Evolutionary conservation across 805 yeast genomes (phyloP).

Genomic region (Metahyphopichia silvanorum): DNA sequence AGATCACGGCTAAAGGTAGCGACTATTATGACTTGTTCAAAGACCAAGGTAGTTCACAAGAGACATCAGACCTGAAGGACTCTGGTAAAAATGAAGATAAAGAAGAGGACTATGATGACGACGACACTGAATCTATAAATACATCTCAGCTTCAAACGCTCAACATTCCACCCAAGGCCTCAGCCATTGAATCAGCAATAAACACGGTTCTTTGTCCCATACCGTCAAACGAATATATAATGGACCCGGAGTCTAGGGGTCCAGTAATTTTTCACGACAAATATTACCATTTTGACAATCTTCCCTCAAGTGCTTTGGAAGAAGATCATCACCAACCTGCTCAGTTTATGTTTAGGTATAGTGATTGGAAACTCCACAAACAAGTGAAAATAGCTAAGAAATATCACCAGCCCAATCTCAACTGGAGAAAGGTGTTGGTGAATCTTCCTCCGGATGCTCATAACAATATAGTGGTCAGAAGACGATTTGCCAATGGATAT

Average conservation of each 20-base stretch:
- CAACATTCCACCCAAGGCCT: constrained; percentile 44
- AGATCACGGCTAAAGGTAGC: constrained; percentile 19
- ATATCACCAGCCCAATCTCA: constrained; percentile 33
- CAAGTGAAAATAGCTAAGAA: constrained; percentile 41
- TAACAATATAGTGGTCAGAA: constrained; percentile 41
- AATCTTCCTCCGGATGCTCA: constrained; percentile 46
- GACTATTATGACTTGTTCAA: constrained; percentile 8
- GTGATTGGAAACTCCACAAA: constrained; percentile 33
- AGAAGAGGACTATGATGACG: constrained; percentile 5
- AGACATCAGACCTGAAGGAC: constrained; percentile 6
- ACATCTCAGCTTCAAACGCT: constrained; percentile 17
- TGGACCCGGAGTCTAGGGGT: constrained; percentile 30
- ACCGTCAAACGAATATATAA: constrained; percentile 31
- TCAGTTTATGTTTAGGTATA: constrained; percentile 20
- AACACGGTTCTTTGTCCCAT: constrained; percentile 36
- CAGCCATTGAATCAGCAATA: constrained; percentile 41
- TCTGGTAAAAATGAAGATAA: constrained; percentile 8
- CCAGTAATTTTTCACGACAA: constrained; percentile 42
- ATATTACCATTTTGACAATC: constrained; percentile 29
- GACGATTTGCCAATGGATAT: constrained; percentile 42
- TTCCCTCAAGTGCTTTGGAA: constrained; percentile 18
- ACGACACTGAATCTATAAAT: too few relatives aligned
- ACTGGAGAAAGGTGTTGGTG: constrained; percentile 45
- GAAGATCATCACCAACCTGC: constrained; percentile 14
- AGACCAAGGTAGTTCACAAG: not conserved